Conservation (phyloP, 306 rosid species). For the Lotus japonicus region DNA sequence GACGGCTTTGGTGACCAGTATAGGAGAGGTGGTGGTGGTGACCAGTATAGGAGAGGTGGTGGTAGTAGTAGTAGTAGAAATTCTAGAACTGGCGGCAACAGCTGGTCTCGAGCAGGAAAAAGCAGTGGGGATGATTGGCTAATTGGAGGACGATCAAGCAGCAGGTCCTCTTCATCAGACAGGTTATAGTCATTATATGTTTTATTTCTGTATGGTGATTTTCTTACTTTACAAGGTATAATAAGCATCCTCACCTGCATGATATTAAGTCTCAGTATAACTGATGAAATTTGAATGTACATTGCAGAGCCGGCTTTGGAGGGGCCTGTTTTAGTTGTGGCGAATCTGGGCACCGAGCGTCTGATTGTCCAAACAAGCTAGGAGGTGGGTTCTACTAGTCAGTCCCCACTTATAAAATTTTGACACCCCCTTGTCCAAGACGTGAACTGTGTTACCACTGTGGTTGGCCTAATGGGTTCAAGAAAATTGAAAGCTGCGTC, state of each 20-base stretch:
- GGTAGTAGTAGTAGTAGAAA: conserved; percentile 47
- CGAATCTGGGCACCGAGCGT: conserved; percentile 79
- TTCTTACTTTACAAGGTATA: conserved; percentile 5
- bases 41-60: conserved; percentile 37
- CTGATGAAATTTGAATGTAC: conserved; percentile 23
- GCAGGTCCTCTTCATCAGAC: conserved; percentile 74
- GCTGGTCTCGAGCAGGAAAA: conserved; percentile 52
- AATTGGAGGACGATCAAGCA: conserved; percentile 72
- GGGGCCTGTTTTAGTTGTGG: conserved; percentile 95
- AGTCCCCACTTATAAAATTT: conserved; percentile 6
- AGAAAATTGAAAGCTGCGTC: conserved; percentile 28
- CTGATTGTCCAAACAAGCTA: conserved; percentile 71
- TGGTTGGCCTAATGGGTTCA: conserved; percentile 15
- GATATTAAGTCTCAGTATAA: neutral
- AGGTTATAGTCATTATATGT: conserved; percentile 29
- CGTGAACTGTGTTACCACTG: conserved; percentile 28
- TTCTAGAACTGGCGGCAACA: conserved; percentile 46
- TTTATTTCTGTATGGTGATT: neutral
- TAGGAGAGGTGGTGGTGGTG: conserved; percentile 47
- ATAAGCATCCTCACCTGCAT: neutral
- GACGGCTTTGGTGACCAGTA: conserved; percentile 27
- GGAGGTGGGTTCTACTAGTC: conserved; percentile 30
- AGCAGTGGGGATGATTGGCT: conserved; percentile 72
- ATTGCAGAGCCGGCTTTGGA: conserved; percentile 58
- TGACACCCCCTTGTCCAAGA: conserved; percentile 15